These are phyloP conservation scores for Sisymbrium altissimum DNA, from an alignment of 345 rosid genomes.

Conservation along the genomic window DNA sequence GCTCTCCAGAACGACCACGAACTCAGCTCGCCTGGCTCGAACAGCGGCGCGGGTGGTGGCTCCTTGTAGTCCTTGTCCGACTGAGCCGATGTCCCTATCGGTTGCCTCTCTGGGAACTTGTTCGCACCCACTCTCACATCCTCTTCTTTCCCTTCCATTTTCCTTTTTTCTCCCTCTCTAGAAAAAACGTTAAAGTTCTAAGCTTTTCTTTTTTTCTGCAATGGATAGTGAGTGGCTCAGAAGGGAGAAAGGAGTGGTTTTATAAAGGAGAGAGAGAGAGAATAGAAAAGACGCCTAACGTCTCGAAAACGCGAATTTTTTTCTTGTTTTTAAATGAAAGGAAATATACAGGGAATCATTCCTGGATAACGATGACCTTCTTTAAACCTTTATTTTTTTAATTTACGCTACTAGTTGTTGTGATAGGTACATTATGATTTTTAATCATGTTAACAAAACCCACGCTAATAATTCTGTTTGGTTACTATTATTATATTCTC, in stretches of 20 bases:
- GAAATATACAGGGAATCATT: background rate
- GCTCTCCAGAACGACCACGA: constrained; percentile 48
- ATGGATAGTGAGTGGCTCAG: constrained; percentile 1
- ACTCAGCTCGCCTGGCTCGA: constrained; percentile 39
- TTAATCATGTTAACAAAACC: constrained; percentile 12
- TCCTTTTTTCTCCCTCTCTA: no score
- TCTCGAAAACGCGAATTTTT: background rate
- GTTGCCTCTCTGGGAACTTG: constrained; percentile 46
- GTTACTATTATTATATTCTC: background rate
- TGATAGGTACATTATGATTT: background rate
- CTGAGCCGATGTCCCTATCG: constrained; percentile 44
- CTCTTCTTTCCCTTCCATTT: constrained; percentile 47
- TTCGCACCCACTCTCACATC: constrained; percentile 46
- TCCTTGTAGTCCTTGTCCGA: constrained; percentile 45
- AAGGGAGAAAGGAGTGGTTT: background rate
- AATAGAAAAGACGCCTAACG: constrained; percentile 10
- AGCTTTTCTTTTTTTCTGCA: no score
- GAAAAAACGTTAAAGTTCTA: no score
- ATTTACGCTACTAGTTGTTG: background rate
- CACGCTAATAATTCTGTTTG: constrained; percentile 10
- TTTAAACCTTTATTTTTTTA: background rate
- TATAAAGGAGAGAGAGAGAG: constrained; percentile 2
- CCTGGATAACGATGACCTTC: constrained; percentile 27
- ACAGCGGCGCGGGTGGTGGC: constrained; percentile 45
- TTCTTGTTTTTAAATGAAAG: background rate